Evolutionary conservation across 768 basidiomycete genomes (phyloP), one percentile per base, ranked within the genome.

Genomic region (Rhodotorula toruloides): DNA sequence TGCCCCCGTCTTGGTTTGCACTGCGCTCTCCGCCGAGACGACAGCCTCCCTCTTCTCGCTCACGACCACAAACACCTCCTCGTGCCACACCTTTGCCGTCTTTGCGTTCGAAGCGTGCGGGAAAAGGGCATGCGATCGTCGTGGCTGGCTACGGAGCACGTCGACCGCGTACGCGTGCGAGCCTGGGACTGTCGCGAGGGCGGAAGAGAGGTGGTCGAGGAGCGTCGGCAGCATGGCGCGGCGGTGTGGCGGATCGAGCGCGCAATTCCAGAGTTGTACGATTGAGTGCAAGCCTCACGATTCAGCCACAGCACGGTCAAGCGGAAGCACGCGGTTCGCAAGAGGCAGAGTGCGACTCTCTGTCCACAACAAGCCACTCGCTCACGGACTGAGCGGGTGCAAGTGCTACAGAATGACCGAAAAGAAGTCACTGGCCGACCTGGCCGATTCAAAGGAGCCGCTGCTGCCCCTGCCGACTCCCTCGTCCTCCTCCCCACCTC

Each of bases 1-100:
- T 5, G 19, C 44, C 44, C 27, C 25, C 6, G 8, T 46, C 6
- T 22, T n/a, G 44, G 4, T 7, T 6, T 46, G 12, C 21, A n/a
- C 44, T 22, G 13, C 11, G 36, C 16, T 61, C n/a, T 31, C 5
- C 32, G 50, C 21, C 9, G 54, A 22, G 22, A 44, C 36, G 19
- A 36, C 83, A 81, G n/a, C n/a, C n/a, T n/a, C n/a, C n/a, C 0
- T 81, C 74, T 54, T 83, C 72, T 90, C 85, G 0, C 87, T 85
- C 59, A 91, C 80, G 31, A 91, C 81, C 53, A 92, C 77, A 69
- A 93, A 82, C 37, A 91, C 79, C 67, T 93, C 87, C 71, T 91
- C 87, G 40, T 89, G 77, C 72, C 83, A 87, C 16, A 84, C 81
- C 75, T 82, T 84, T 27, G 36, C 16, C 86, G 86, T 11, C 84